Evolutionary conservation across 305 asterid species (phyloP).

Genomic region (Ilex paraguariensis): DNA sequence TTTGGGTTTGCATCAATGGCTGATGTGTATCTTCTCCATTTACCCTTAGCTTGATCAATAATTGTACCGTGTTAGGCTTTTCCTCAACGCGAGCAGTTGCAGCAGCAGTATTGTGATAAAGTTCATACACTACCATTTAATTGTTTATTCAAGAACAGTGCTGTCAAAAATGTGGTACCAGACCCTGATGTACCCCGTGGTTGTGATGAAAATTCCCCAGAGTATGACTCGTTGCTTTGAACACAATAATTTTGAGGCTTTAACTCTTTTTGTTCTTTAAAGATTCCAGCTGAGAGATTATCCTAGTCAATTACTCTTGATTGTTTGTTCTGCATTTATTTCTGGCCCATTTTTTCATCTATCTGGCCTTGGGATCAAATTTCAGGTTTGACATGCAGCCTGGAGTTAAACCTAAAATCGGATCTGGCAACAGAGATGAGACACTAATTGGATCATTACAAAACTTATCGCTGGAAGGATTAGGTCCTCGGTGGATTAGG

Average conservation of each 20-base stretch:
- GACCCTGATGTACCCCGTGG: slow-evolving; percentile 91
- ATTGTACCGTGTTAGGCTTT: slow-evolving; percentile 47
- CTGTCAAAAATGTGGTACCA: slow-evolving; percentile 59
- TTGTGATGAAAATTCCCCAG: slow-evolving; percentile 75
- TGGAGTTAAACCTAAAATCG: slow-evolving; percentile 71
- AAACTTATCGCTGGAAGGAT: slow-evolving; percentile 61
- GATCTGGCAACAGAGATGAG: slow-evolving; percentile 83
- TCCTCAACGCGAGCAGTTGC: slow-evolving; percentile 71
- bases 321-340: background rate
- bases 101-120: slow-evolving; percentile 59
- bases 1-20: too few relatives aligned
- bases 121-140: slow-evolving; percentile 43
- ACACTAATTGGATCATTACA: slow-evolving; percentile 60
- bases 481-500: slow-evolving; percentile 87
- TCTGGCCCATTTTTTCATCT: slow-evolving; percentile 13
- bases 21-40: background rate
- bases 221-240: slow-evolving; percentile 49
- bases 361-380: slow-evolving; percentile 16
- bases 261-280: slow-evolving; percentile 10
- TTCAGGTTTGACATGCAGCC: slow-evolving; percentile 82
- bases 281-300: background rate
- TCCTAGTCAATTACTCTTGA: background rate
- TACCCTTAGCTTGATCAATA: slow-evolving; percentile 20
- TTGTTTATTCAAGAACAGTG: slow-evolving; percentile 51
- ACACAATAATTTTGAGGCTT: slow-evolving; percentile 4